Evolutionary conservation across 306 rosid genomes (phyloP).

Genomic region (Cicer cuneatum): DNA sequence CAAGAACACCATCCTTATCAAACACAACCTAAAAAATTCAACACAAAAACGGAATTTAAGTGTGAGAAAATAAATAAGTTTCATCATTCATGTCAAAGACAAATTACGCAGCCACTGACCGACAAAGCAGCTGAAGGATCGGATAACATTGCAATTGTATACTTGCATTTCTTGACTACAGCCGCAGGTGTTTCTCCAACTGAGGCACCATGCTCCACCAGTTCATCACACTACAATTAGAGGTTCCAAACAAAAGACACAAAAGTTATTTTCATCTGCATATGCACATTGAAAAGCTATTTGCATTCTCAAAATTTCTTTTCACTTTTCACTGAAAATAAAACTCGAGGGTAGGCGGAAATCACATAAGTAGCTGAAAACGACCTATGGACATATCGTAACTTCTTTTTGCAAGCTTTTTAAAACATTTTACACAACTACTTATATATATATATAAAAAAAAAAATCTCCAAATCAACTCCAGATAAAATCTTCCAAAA

Average conservation of each 20-base stretch:
- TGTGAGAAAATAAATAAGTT: slow-evolving; percentile 29
- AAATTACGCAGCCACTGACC: slow-evolving; percentile 51
- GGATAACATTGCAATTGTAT: slow-evolving; percentile 77
- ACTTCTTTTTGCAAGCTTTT: too few relatives aligned
- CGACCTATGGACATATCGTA: neutral
- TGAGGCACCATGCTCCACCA: slow-evolving; percentile 73
- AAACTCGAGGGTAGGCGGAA: neutral
- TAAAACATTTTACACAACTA: neutral
- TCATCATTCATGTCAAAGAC: neutral
- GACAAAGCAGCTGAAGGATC: slow-evolving; percentile 81
- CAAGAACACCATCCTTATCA: slow-evolving; percentile 76
- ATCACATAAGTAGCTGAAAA: neutral
- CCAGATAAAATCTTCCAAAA: too few relatives aligned
- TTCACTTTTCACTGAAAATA: neutral
- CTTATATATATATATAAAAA: too few relatives aligned
- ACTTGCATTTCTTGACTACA: slow-evolving; percentile 79
- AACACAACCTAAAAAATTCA: slow-evolving; percentile 62
- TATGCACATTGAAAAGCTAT: neutral
- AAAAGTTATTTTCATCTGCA: neutral
- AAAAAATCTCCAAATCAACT: too few relatives aligned
- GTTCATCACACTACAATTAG: slow-evolving; percentile 68
- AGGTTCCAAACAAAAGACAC: slow-evolving; percentile 41
- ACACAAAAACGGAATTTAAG: slow-evolving; percentile 17
- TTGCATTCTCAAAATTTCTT: neutral
- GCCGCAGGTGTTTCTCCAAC: slow-evolving; percentile 77